These are phyloP conservation scores for Gnomoniopsis smithogilvyi DNA, from an alignment of 2,329 filamentous ascomycete genomes.

Conservation along the genomic window DNA sequence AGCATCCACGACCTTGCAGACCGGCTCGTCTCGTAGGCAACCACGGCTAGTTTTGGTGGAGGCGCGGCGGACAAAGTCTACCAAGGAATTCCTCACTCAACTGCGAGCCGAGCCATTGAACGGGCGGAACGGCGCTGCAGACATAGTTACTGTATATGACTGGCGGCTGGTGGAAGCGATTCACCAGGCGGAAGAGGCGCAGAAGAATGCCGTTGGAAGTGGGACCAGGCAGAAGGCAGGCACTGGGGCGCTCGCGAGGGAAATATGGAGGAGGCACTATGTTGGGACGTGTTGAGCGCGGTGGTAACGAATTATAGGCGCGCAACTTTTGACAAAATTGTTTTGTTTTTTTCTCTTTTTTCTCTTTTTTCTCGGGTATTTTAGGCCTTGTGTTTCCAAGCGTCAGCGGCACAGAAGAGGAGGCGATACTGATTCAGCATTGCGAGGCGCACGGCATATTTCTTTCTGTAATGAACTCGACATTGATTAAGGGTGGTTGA, in stretches of 20 bases:
- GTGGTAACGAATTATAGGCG: not conserved
- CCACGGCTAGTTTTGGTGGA: slow-evolving; percentile 33
- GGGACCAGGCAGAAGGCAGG: slow-evolving; percentile 7
- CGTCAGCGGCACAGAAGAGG: not conserved
- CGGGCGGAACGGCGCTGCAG: slow-evolving; percentile 23
- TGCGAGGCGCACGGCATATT: slow-evolving; percentile 1
- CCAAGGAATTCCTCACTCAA: slow-evolving; percentile 26
- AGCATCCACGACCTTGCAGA: not conserved
- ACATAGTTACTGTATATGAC: slow-evolving; percentile 33
- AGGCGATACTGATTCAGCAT: not conserved
- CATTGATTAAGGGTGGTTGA: not conserved
- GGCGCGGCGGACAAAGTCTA: slow-evolving; percentile 24
- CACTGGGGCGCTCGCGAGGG: slow-evolving; percentile 13
- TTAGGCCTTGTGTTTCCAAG: not conserved
- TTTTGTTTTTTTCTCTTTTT: no score
- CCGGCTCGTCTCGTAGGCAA: slow-evolving; percentile 5
- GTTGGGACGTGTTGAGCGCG: slow-evolving; percentile 20
- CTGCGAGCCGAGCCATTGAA: slow-evolving; percentile 23
- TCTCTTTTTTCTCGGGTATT: not conserved
- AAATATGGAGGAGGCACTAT: slow-evolving; percentile 25
- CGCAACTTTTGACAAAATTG: not conserved
- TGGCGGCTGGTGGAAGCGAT: slow-evolving; percentile 35
- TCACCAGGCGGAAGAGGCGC: slow-evolving; percentile 22
- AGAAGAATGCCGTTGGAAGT: slow-evolving; percentile 21
- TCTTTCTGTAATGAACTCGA: not conserved